A percentile compares a stretch with the other conserved stretches of the same genome.
Conservation (phyloP, 192 early-diverging fungal species). For the Endogone sp. region DNA sequence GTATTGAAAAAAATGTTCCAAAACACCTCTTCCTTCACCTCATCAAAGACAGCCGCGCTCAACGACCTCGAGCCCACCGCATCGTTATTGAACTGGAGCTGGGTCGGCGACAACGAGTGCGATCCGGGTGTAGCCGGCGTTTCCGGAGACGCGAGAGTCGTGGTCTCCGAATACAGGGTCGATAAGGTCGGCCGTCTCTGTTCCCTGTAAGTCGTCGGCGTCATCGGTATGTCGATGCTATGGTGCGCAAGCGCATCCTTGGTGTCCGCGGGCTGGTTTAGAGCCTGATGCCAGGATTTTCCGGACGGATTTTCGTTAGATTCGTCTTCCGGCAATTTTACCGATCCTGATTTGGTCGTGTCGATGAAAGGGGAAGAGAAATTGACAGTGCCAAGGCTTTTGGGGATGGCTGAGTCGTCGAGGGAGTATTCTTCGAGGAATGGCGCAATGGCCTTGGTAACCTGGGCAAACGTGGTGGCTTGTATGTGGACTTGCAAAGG, state of each 20-base stretch:
- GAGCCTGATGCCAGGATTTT: not conserved
- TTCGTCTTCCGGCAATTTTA: not conserved
- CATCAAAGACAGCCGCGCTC: not conserved
- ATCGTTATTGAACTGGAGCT: not conserved
- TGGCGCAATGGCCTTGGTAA: not conserved
- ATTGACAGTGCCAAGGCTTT: not conserved
- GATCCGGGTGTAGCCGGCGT: not conserved
- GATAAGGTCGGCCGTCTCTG: not conserved
- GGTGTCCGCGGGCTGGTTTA: not conserved
- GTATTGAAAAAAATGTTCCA: not conserved
- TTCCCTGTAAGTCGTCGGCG: not conserved
- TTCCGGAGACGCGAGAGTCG: not conserved
- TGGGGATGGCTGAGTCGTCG: not conserved
- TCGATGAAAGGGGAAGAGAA: not conserved
- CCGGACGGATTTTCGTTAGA: not conserved
- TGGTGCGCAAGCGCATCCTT: not conserved
- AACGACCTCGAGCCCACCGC: not conserved
- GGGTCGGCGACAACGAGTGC: not conserved
- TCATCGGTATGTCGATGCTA: not conserved
- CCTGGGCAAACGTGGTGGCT: not conserved
- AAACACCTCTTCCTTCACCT: not conserved
- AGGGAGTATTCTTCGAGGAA: not conserved
- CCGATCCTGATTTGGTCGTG: not conserved
- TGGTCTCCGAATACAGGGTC: not conserved
- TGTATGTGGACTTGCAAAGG: not conserved